Evolutionary conservation across 2,329 filamentous ascomycete genomes (phyloP).

Genomic region (Arthrobotrys megalospora): DNA sequence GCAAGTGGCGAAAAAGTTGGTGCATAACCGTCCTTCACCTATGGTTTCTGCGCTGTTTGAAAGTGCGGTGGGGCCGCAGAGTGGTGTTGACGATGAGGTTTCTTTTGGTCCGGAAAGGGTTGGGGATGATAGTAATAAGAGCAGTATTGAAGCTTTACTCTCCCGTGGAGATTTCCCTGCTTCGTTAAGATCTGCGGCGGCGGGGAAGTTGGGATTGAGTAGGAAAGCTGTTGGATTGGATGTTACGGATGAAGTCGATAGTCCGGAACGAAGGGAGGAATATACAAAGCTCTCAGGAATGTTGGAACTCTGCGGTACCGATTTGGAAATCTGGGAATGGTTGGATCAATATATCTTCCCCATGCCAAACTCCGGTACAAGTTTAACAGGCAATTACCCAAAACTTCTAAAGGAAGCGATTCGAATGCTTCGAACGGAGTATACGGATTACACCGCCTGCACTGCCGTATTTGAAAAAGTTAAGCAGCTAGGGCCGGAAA

Average conservation of each 20-base stretch:
- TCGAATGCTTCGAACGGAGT: slow-evolving; percentile 53
- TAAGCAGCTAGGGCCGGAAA: slow-evolving; percentile 63
- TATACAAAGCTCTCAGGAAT: slow-evolving; percentile 23
- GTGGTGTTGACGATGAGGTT: slow-evolving; percentile 60
- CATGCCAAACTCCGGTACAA: slow-evolving; percentile 19
- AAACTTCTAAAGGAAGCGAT: slow-evolving; percentile 63
- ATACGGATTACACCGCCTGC: slow-evolving; percentile 62
- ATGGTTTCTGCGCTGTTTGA: slow-evolving; percentile 63
- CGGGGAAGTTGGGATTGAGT: slow-evolving; percentile 61
- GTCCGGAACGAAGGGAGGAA: slow-evolving; percentile 25
- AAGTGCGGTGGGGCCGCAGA: slow-evolving; percentile 63
- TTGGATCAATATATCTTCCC: slow-evolving; percentile 62
- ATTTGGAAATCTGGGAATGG: slow-evolving; percentile 61
- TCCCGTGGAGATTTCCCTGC: slow-evolving; percentile 62
- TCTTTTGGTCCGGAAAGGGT: slow-evolving; percentile 62
- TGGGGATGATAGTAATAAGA: slow-evolving; percentile 43
- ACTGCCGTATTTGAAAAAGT: slow-evolving; percentile 63
- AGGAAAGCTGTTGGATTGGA: slow-evolving; percentile 32
- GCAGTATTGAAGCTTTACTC: slow-evolving; percentile 60
- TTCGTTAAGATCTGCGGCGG: slow-evolving; percentile 62
- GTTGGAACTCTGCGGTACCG: slow-evolving; percentile 60
- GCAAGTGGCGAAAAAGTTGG: slow-evolving; percentile 21
- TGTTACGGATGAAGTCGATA: slow-evolving; percentile 24
- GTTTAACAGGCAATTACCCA: slow-evolving; percentile 51
- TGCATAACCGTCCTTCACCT: slow-evolving; percentile 38